Evolutionary conservation across 2,329 filamentous ascomycete genomes (phyloP).

Genomic region (Botrytis cinerea): DNA sequence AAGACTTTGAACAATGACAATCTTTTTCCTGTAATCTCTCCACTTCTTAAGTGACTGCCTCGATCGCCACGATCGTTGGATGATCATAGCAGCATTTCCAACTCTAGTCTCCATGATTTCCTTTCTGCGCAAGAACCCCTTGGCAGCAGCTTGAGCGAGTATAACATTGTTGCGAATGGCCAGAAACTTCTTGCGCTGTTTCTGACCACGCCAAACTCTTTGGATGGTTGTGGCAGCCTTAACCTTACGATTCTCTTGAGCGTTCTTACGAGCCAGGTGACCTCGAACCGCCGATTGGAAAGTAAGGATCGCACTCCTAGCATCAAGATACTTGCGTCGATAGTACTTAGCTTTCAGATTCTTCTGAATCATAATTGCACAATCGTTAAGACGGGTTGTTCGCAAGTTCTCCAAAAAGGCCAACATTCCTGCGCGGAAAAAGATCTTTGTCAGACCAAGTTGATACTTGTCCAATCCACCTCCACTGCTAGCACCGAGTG

Average conservation of each 20-base stretch:
- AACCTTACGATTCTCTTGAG: constrained; percentile 77
- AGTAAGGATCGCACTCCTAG: constrained; percentile 75
- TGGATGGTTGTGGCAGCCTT: constrained; percentile 94
- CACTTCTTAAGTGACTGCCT: constrained; percentile 76
- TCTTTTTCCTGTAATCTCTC: constrained; percentile 87
- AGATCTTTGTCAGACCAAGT: constrained; percentile 96
- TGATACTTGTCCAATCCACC: constrained; percentile 91
- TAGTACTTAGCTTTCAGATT: constrained; percentile 96
- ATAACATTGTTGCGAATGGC: constrained; percentile 81
- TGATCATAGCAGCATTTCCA: constrained; percentile 86
- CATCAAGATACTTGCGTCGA: constrained; percentile 84
- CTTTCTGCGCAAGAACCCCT: constrained; percentile 87
- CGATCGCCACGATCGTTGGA: constrained; percentile 87
- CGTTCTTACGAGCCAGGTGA: constrained; percentile 73
- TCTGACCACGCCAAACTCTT: constrained; percentile 89
- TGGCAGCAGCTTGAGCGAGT: constrained; percentile 83
- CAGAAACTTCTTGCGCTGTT: constrained; percentile 80
- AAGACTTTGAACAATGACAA: constrained; percentile 85
- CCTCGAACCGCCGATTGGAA: constrained; percentile 80
- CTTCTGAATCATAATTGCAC: constrained; percentile 98
- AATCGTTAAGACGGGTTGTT: constrained; percentile 86
- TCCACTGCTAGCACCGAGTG: constrained; percentile 74
- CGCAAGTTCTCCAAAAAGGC: constrained; percentile 94
- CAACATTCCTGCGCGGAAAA: constrained; percentile 98
- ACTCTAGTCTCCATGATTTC: constrained; percentile 92